Percentiles rank a stretch among this genome's conserved stretches.
These are phyloP conservation scores for Leccinum longicurvipes DNA, from an alignment of 768 basidiomycete genomes.

Conservation along the genomic window DNA sequence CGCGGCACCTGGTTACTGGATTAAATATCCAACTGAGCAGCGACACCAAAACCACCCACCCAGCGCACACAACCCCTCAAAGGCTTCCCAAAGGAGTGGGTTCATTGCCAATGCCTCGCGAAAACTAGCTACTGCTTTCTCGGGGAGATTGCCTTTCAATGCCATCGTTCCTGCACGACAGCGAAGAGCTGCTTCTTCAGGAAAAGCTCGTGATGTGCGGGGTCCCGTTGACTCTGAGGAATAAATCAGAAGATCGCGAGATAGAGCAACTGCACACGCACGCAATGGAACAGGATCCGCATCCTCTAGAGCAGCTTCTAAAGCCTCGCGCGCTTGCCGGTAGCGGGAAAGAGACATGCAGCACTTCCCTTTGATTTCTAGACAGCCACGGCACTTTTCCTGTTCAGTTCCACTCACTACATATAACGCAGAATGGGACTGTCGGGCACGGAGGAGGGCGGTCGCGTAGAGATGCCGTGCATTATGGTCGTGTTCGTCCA, in stretches of 20 bases:
- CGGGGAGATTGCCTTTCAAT: constrained; percentile 72
- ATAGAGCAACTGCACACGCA: constrained; percentile 35
- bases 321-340: constrained; percentile 70
- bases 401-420: constrained; percentile 63
- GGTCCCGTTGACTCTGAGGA: constrained; percentile 51
- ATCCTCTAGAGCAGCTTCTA: constrained; percentile 61
- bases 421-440: constrained; percentile 71
- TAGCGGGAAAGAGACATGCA: constrained; percentile 70
- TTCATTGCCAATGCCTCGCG: constrained; percentile 66
- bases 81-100: constrained; percentile 89
- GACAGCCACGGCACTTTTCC: constrained; percentile 66
- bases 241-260: constrained; percentile 12
- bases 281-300: constrained; percentile 51
- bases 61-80: constrained; percentile 78
- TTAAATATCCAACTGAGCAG: constrained; percentile 11
- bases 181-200: constrained; percentile 69
- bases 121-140: constrained; percentile 70
- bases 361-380: constrained; percentile 76
- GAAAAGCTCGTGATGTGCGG: constrained; percentile 55
- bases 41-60: constrained; percentile 45
- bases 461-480: constrained; percentile 84
- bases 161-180: constrained; percentile 79
- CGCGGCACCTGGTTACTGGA: constrained; percentile 49
- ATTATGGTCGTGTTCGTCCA: constrained; percentile 71
- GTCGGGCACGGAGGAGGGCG: constrained; percentile 64